A percentile compares a stretch with the other conserved stretches of the same genome.
phyloP scores from a whole-genome alignment of 257 asterid genomes.

The Solanum tarapatanum region DNA sequence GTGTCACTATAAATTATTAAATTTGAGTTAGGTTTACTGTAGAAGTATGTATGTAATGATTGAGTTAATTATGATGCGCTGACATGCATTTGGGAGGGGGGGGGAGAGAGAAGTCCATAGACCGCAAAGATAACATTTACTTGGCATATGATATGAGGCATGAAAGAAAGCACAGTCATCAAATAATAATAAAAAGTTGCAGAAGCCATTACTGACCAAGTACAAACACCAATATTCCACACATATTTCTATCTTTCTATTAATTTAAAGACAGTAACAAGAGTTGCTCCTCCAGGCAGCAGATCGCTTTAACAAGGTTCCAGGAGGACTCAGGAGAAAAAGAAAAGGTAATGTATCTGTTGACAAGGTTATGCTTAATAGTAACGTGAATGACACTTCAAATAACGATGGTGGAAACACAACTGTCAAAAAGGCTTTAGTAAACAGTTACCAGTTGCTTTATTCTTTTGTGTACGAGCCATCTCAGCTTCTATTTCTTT shows the following conservation, averaged over 20 bases:
- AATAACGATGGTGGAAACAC: not conserved
- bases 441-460: conserved; percentile 67
- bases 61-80: not conserved
- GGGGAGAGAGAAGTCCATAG: not conserved
- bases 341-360: not conserved
- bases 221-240: not conserved
- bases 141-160: not conserved
- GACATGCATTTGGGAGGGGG: not conserved
- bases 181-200: not conserved
- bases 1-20: not conserved
- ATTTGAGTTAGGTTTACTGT: not conserved
- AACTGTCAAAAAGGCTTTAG: not conserved
- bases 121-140: not conserved
- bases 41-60: not conserved
- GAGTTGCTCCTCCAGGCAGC: not conserved
- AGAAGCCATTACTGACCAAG: not conserved
- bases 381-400: not conserved
- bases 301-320: not conserved
- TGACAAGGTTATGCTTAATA: not conserved
- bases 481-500: conserved; percentile 93
- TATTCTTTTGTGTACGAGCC: conserved; percentile 98
- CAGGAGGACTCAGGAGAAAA: not conserved
- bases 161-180: not conserved
- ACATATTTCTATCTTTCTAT: not conserved
- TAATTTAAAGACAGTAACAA: not conserved